Base-by-base conservation (phyloP, 176 grass and related monocot genomes). In the Secale cereale region DNA sequence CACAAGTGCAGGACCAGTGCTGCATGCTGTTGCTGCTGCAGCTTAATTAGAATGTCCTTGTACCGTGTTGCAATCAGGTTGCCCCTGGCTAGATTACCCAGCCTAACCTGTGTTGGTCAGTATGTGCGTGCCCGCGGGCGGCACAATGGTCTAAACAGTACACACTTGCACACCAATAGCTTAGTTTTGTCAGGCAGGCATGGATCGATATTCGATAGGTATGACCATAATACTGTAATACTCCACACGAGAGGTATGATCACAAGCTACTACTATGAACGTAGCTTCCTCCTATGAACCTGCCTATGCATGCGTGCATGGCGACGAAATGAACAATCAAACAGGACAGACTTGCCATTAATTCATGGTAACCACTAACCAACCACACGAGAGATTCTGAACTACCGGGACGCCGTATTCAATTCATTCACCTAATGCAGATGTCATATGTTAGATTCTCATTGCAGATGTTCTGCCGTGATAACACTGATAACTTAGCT, bases 261-360 rank as follows among this genome's bases (percentile, higher is more conserved):
- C 32, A 10, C 10, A 79, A 46, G n/a, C 11, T 8, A 37, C 30
- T 31, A 31, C 3, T 41, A 11, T 9, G n/a, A n/a, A n/a, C 9
- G 9, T 15, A 50, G 46, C 48, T 52, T 52, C 16, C 6, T 65
- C 39, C 8, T 61, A 78, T 77, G 35, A 41, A 41, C 81, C 17
- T 83, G 28, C 19, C 0, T 17, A 56, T 8, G 48, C 45, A 71
- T 16, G 73, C n/a, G 46, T 32, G 59, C 25, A 69, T n/a, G 82
- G 48, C 5, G 50, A 85, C 87, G 35, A 48, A 85, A 68, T 29
- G 70, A 70, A 60, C 70, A 81, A 70, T 32, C 17, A 81, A 37
- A 13, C 41, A 74, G 23, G 27, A 27, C 28, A 72, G 5, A 48
- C 8, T 33, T 48, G 37, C 50, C 48, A 68, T 23, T 6, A 56